Evolutionary conservation across 352 stramenopile genomes (phyloP), one percentile per base, ranked within the genome.

Genomic region (Globisporangium acanthophoron): DNA sequence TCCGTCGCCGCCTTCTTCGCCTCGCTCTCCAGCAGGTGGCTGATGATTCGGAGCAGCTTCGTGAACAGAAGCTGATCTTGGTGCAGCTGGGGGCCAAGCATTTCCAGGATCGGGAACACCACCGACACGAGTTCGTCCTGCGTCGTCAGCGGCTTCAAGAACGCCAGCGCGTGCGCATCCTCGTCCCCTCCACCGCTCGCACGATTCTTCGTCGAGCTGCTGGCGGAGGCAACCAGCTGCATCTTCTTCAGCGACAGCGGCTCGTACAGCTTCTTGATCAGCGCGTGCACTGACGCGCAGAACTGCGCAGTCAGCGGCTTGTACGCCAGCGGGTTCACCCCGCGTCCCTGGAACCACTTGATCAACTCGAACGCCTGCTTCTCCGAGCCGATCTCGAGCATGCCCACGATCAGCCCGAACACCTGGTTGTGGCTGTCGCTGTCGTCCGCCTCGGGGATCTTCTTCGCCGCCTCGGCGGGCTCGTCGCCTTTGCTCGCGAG

Each of bases 311-410:
- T 75, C 27, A 94, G 59, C 21, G 82, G 82, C 18, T 70, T 73
- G 60, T 87, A 87, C 37, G 62, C 71, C 21, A 94, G 61, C 16
- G 85, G 82, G 47, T 94, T 86, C 6, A 83, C 74, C 15, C 79
- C 78, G 48, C 72, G 69, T 15, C 70, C 61, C 43, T 82, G 75
- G 58, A 94, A 94, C 82, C 79, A 91, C 52, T 71, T 62, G 52
- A 92, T 92, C 73, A 92, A 86, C 29, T 88, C 74, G 48, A 94
- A 92, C 12, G 82, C 85, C 12, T 65, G 75, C 29, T 81, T 63
- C 27, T 72, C 62, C 3, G 80, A 70, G 8, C 79, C 82, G 49
- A 94, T 88, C 62, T 92, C 85, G 7, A 94, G 67, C 55, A 94
- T 69, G 0, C 85, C 83, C 58, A 88, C 73, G 61, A 94, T 84